Evolutionary conservation across 1,284 basidiomycete species (phyloP).

Genomic region (Lignosus rhinocerotis): DNA sequence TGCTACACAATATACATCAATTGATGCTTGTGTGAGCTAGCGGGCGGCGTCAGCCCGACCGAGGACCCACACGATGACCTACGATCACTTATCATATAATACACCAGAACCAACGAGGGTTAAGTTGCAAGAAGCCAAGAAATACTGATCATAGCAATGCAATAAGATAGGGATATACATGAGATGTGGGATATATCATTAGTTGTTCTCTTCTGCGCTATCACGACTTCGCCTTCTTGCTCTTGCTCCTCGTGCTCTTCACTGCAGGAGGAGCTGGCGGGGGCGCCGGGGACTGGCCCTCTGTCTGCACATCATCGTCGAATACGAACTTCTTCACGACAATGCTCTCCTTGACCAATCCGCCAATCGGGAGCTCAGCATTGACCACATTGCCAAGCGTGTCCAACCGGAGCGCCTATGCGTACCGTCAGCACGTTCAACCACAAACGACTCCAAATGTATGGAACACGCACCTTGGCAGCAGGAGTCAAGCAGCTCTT

Average conservation of each 20-base stretch:
- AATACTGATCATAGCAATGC: constrained; percentile 16
- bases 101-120: background rate
- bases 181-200: constrained; percentile 21
- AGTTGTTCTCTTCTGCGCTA: background rate
- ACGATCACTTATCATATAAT: background rate
- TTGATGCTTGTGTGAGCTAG: background rate
- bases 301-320: constrained; percentile 50
- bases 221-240: constrained; percentile 42
- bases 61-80: background rate
- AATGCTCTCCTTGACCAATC: constrained; percentile 67
- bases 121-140: constrained; percentile 8
- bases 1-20: constrained; percentile 6
- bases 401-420: constrained; percentile 67
- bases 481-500: constrained; percentile 69
- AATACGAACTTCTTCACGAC: constrained; percentile 82
- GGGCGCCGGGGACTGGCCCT: constrained; percentile 33
- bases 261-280: constrained; percentile 18
- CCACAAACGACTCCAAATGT: background rate
- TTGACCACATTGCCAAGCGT: constrained; percentile 72
- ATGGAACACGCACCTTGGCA: constrained; percentile 53
- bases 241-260: constrained; percentile 52
- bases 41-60: background rate
- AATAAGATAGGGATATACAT: constrained; percentile 22
- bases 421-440: background rate
- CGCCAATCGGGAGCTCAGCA: constrained; percentile 57